Base-by-base conservation (phyloP, 371 early-diverging fungal species). In the Mucor piriformis region DNA sequence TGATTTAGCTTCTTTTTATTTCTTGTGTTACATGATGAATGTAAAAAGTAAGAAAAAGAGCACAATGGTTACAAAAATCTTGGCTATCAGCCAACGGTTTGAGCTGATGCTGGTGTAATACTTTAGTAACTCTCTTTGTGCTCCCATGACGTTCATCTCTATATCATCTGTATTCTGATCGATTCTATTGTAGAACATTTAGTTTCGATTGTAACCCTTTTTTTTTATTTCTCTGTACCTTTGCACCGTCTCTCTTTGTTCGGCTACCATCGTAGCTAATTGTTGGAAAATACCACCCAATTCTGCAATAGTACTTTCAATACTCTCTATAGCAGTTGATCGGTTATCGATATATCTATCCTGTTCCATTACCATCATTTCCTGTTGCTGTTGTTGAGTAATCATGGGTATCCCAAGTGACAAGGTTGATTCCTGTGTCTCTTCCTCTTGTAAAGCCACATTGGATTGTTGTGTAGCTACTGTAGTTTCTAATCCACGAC, bases 211-310 rank as follows among this genome's bases (percentile, higher is more conserved):
- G 11, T 25, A 24, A 13, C 12, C 5, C 10, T 20, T 46, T 4
- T 38, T 21, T 0, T 35, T 49, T 52, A n/a, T n/a, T n/a, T n/a
- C n/a, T n/a, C n/a, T n/a, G n/a, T n/a, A 87, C 86, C 94, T 74
- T 73, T 95, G 95, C 24, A 98, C 93, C 46, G 90, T 89, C 50
- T 98, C 97, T 21, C 98, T 82, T 67, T 98, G 99, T 59, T 92
- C 94, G 3, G 95, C 91, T 3, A 98, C 92, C 88, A 98, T 92
- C 11, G 87, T 84, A 0, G 96, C 94, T 56, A 98, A 76, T 57
- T 96, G 93, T 66, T 92, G 94, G 72, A 96, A 98, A 23, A 98
- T 95, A 50, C 89, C 86, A 13, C 98, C 99, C n/a, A 98, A 83
- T 69, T 98, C 99, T 0, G 95, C 92, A 56, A 98, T 95, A 1